Percentiles rank a stretch among this genome's conserved stretches.
Conservation (phyloP, 2,329 filamentous ascomycete species). For the Diplodia corticola region DNA sequence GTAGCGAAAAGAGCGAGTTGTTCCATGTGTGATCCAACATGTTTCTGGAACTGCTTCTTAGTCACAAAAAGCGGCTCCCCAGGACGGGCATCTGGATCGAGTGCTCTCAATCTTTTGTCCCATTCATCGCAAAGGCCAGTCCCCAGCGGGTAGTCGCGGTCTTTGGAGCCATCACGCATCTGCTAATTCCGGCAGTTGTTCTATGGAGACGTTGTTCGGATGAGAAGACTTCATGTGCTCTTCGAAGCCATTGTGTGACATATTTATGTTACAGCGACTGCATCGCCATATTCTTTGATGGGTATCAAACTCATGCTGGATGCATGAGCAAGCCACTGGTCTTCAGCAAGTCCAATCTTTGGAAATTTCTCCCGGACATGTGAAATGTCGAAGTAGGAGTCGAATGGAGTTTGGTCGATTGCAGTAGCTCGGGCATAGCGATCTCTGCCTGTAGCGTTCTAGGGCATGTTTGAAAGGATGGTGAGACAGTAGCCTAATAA, state of each 20-base stretch:
- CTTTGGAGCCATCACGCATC: neutral
- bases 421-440: neutral
- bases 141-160: neutral
- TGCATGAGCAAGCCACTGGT: neutral
- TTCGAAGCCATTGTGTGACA: neutral
- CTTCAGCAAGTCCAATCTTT: neutral
- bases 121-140: neutral
- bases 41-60: neutral
- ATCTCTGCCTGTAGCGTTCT: neutral
- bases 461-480: neutral
- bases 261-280: neutral
- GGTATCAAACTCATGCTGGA: neutral
- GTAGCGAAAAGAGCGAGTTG: neutral
- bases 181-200: neutral
- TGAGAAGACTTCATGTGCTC: neutral
- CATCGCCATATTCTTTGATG: neutral
- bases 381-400: neutral
- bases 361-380: neutral
- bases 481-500: neutral
- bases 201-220: neutral
- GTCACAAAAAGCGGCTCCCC: neutral
- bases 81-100: fast-evolving
- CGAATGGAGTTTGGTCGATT: neutral
- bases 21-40: neutral
- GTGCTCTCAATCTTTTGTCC: neutral